Evolutionary conservation across 169 alveolate genomes (phyloP).

Genomic region (Prorocentrum cordatum): DNA sequence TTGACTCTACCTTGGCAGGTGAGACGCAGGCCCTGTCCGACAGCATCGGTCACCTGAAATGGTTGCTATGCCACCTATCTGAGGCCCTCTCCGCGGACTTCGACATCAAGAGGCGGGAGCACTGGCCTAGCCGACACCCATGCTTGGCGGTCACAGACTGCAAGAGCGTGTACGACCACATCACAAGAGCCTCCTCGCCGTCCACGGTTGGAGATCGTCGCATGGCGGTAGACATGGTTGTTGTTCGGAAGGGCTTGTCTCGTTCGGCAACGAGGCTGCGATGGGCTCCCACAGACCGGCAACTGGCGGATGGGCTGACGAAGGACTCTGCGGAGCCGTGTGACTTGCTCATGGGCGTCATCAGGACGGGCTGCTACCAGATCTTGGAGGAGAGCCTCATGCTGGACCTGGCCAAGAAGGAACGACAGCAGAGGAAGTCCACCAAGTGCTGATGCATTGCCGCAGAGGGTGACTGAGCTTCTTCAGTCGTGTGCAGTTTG

Average conservation of each 20-base stretch:
- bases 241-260: neutral
- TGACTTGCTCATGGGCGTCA: neutral
- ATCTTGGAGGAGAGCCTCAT: neutral
- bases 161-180: neutral
- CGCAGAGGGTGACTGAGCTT: too few relatives aligned
- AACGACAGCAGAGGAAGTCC: too few relatives aligned
- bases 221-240: neutral
- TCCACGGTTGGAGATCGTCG: neutral
- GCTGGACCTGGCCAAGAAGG: too few relatives aligned
- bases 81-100: neutral
- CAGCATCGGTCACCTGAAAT: neutral
- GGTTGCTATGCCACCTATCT: neutral
- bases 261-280: neutral
- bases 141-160: neutral
- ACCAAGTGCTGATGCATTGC: too few relatives aligned
- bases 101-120: neutral
- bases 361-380: neutral
- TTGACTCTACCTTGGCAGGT: neutral
- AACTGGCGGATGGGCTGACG: slow-evolving; percentile 1
- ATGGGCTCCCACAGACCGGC: neutral
- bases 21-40: neutral
- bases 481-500: too few relatives aligned
- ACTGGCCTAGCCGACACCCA: too few relatives aligned
- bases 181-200: neutral
- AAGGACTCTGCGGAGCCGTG: neutral